phyloP scores from a whole-genome alignment of 108 stramenopile species.

The Nannochloropsis granulata region DNA sequence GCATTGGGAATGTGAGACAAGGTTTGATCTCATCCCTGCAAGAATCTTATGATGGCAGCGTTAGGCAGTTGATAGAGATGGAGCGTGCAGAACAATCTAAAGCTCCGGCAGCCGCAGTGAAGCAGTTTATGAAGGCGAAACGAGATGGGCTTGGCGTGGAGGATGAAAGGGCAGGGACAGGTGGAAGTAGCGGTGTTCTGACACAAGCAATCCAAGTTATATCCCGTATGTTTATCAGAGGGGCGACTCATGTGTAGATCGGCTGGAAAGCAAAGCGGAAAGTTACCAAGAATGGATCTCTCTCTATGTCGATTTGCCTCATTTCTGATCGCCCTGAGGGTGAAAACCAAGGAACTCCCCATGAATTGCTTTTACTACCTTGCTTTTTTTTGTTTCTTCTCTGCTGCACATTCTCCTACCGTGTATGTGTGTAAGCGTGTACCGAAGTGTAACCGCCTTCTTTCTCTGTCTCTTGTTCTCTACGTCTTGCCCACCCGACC shows the following conservation, averaged over 20 bases:
- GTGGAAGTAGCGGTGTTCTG: not conserved
- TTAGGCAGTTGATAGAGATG: not conserved
- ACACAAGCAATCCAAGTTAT: not conserved
- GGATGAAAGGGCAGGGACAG: not conserved
- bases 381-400: no score
- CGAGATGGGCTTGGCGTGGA: not conserved
- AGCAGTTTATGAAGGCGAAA: not conserved
- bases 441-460: no score
- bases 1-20: not conserved
- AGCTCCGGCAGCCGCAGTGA: not conserved
- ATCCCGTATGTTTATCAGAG: not conserved
- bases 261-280: no score
- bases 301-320: no score
- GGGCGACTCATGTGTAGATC: not conserved
- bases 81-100: not conserved
- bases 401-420: no score
- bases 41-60: not conserved
- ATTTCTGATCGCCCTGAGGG: no score
- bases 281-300: no score
- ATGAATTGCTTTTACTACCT: no score
- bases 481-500: no score
- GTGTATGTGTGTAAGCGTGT: no score
- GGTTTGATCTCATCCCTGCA: not conserved
- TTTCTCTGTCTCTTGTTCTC: no score
- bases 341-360: no score